Base-by-base conservation (phyloP, 2,329 filamentous ascomycete species). In the Penicillium sp. region DNA sequence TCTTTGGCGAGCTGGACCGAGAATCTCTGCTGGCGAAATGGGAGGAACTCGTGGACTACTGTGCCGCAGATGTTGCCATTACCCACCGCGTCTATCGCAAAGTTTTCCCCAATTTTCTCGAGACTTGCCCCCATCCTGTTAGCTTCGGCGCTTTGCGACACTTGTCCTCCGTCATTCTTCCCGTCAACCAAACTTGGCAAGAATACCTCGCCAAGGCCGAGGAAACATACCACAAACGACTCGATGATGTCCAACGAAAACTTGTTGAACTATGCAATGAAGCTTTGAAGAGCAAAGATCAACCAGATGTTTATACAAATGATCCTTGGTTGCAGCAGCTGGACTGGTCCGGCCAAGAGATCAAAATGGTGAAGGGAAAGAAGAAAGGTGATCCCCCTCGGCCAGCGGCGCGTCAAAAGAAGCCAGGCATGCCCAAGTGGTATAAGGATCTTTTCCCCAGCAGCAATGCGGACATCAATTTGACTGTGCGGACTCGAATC, bases 61-160 rank as follows among this genome's bases (percentile, higher is more conserved):
- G 95, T 71, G 95, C 95, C 13, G 90, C 91, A 1, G 95, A 99
- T 77, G 95, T 99, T 19, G 86, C 88, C 35, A 87, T 97, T 65
- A 99, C 95, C 0, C 95, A 99, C 68, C 86, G 87, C 48, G 90
- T 99, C n/a, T 99, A 93, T 75, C 88, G 91, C 71, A 91, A 91
- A 58, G 92, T 98, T 1, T 95, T 99, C 61, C 91, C 92, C 1
- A 89, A 90, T 57, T 99, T 97, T 67, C 79, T 97, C 21, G 82
- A 91, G 45, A 90, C 90, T 26, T 99, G 95, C 70, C 95, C 95
- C 0, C 96, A 99, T 74, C 95, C 95, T 0, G 95, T 99, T 68
- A 98, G 93, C 75, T 99, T 99, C 69, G 93, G 91, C 2, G 95
- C 95, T 2, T 81, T 99, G 19, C 85, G 95, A 16, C 95, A 98